Evolutionary conservation across 495 filamentous ascomycete species (phyloP).

Genomic region (Xylaria telfairii): DNA sequence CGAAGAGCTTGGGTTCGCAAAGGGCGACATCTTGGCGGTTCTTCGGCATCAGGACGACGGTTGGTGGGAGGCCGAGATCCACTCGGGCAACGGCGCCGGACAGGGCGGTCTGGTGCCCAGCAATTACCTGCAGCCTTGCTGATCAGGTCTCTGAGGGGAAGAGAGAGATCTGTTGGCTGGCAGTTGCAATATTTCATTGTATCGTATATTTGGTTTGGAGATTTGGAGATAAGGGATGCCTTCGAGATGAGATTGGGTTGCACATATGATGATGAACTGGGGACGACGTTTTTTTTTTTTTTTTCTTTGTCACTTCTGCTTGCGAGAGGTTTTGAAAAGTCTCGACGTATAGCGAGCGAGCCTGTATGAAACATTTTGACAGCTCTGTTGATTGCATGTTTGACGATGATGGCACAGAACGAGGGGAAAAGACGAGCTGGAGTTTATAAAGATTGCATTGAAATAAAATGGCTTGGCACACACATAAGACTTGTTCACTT

Average conservation of each 20-base stretch:
- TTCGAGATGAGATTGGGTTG: background rate
- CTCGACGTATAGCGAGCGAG: constrained; percentile 3
- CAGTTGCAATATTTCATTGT: background rate
- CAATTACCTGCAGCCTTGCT: constrained; percentile 89
- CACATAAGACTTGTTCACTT: background rate
- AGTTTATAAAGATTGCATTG: constrained; percentile 4
- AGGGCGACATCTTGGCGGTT: constrained; percentile 92
- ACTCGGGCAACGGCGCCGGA: constrained; percentile 66
- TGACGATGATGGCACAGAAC: background rate
- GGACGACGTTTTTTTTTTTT: too few species aligned
- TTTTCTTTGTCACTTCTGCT: background rate
- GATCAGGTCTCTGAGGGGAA: constrained; percentile 19
- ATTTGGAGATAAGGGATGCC: background rate
- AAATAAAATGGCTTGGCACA: background rate
- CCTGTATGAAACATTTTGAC: background rate
- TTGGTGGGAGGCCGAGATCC: constrained; percentile 98
- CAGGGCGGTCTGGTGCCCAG: constrained; percentile 89
- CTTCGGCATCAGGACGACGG: constrained; percentile 94
- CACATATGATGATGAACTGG: background rate
- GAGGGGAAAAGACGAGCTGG: background rate
- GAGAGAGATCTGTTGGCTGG: background rate
- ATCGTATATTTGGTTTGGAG: background rate
- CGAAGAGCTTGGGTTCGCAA: constrained; percentile 90
- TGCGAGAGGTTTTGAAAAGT: background rate
- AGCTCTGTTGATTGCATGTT: background rate